Evolutionary conservation across 1,139 yeast species (phyloP).

Genomic region (Candida sojae): DNA sequence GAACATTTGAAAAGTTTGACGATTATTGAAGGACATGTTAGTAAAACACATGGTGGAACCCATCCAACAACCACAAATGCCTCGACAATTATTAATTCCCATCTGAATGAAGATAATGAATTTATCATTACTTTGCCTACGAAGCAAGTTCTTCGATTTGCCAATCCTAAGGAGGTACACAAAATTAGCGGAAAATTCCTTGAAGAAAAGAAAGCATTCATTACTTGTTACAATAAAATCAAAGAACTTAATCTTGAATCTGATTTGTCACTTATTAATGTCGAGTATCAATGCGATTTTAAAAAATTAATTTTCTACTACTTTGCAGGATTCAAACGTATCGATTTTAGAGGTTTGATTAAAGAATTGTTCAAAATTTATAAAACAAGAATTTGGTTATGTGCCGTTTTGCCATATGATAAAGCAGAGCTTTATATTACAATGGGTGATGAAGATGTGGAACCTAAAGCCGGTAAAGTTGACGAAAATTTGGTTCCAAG

Average conservation of each 20-base stretch:
- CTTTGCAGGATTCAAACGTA: slow-evolving; percentile 71
- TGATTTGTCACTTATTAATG: slow-evolving; percentile 57
- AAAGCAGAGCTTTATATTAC: slow-evolving; percentile 33
- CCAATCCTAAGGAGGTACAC: slow-evolving; percentile 49
- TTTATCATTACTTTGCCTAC: slow-evolving; percentile 50
- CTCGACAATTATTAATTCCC: slow-evolving; percentile 40
- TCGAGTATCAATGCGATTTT: slow-evolving; percentile 95
- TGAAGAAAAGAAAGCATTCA: slow-evolving; percentile 50
- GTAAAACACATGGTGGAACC: slow-evolving; percentile 33
- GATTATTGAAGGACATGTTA: slow-evolving; percentile 28
- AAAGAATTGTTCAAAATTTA: slow-evolving; percentile 90
- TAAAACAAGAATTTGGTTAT: slow-evolving; percentile 96
- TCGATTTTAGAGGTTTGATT: slow-evolving; percentile 90
- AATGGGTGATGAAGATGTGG: slow-evolving; percentile 9
- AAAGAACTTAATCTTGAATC: slow-evolving; percentile 43
- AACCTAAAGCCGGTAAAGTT: slow-evolving; percentile 3
- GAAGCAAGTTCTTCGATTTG: slow-evolving; percentile 50
- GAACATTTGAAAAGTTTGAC: slow-evolving; percentile 79
- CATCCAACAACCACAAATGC: slow-evolving; percentile 42
- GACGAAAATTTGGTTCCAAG: slow-evolving; percentile 29
- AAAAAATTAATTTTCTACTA: slow-evolving; percentile 92
- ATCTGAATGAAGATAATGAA: slow-evolving; percentile 45
- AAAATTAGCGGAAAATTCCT: slow-evolving; percentile 45
- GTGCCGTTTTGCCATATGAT: slow-evolving; percentile 65
- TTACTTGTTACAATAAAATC: slow-evolving; percentile 46